phyloP scores from a whole-genome alignment of 805 yeast species.

The Metschnikowia lochheadii region DNA sequence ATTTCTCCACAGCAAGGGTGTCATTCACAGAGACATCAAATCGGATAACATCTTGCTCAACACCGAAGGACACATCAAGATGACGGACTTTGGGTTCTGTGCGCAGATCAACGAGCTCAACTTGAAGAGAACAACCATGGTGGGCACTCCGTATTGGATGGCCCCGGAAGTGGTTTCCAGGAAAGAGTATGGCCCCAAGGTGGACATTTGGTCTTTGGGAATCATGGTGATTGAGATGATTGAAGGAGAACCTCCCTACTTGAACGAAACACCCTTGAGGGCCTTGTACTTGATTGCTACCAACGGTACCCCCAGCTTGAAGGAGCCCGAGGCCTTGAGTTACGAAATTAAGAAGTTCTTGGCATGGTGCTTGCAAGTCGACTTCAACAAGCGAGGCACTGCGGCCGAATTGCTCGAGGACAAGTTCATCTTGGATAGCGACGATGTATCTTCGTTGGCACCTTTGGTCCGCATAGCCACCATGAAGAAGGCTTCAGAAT shows the following conservation, averaged over 20 bases:
- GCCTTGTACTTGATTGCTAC: constrained; percentile 94
- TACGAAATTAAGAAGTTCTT: constrained; percentile 64
- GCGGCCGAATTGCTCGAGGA: constrained; percentile 70
- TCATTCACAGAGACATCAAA: constrained; percentile 93
- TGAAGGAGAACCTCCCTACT: constrained; percentile 97
- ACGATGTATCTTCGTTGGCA: constrained; percentile 56
- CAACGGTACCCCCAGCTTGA: constrained; percentile 91
- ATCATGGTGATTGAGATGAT: constrained; percentile 98
- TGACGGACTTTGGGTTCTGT: constrained; percentile 96
- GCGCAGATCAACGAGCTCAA: constrained; percentile 81
- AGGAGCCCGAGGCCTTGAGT: constrained; percentile 79
- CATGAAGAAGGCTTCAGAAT: constrained; percentile 50
- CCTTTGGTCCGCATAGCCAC: constrained; percentile 74
- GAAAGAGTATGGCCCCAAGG: constrained; percentile 94
- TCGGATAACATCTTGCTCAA: constrained; percentile 87
- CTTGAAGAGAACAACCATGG: constrained; percentile 93
- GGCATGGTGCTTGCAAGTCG: constrained; percentile 75
- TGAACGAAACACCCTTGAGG: constrained; percentile 91
- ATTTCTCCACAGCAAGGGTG: constrained; percentile 87
- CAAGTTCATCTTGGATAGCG: constrained; percentile 60
- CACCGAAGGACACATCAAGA: constrained; percentile 80
- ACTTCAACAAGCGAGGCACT: constrained; percentile 74
- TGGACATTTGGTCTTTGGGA: constrained; percentile 97
- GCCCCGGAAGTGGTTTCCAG: constrained; percentile 97
- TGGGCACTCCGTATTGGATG: constrained; percentile 99